A percentile compares a stretch with the other conserved stretches of the same genome.
Evolutionary conservation across 192 early-diverging fungal genomes (phyloP).

Genomic region (Backusella luteola): DNA sequence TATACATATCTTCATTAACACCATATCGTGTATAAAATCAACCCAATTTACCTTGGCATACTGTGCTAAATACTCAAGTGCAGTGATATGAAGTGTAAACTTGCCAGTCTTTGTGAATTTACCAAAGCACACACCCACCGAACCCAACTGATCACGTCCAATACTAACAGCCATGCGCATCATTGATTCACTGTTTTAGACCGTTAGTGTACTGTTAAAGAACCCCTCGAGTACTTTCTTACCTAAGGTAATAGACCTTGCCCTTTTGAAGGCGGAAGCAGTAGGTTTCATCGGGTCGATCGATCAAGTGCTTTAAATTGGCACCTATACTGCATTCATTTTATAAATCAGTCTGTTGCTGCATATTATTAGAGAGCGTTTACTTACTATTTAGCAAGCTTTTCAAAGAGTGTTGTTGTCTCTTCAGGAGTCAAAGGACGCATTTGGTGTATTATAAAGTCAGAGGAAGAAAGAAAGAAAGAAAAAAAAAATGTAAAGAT

Average conservation of each 20-base stretch:
- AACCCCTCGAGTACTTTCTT: background rate
- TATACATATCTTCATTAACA: background rate
- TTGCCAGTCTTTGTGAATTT: slow-evolving; percentile 98
- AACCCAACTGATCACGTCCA: slow-evolving; percentile 82
- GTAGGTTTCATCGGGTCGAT: slow-evolving; percentile 94
- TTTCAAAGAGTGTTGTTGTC: slow-evolving; percentile 96
- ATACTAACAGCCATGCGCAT: slow-evolving; percentile 86
- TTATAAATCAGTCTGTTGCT: background rate
- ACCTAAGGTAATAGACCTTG: slow-evolving; percentile 96
- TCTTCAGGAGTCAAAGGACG: slow-evolving; percentile 96
- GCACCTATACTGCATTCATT: slow-evolving; percentile 73
- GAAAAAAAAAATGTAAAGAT: background rate
- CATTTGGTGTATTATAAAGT: slow-evolving; percentile 51
- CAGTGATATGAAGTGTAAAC: slow-evolving; percentile 94
- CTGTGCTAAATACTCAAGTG: slow-evolving; percentile 88
- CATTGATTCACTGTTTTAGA: slow-evolving; percentile 66
- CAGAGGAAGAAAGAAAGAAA: background rate
- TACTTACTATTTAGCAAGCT: slow-evolving; percentile 93
- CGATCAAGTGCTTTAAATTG: slow-evolving; percentile 93
- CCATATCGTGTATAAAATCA: background rate
- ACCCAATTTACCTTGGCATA: slow-evolving; percentile 78
- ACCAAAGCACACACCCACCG: slow-evolving; percentile 96
- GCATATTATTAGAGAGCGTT: background rate
- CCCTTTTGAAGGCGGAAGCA: slow-evolving; percentile 96
- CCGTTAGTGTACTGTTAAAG: background rate